Conservation (phyloP, 805 yeast species). For the Candida hispaniensis region DNA sequence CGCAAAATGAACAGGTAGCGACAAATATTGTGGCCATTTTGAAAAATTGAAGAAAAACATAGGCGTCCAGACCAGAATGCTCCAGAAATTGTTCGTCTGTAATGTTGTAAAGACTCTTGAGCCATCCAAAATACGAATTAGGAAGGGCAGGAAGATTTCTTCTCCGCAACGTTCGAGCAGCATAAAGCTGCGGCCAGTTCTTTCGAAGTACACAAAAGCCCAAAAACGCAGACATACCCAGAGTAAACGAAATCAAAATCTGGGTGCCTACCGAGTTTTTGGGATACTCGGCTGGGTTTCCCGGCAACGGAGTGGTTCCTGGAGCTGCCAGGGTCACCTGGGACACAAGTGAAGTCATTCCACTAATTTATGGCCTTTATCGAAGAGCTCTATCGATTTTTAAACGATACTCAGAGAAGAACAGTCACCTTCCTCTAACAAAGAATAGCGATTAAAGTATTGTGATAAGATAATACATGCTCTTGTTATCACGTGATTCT, state of each 20-base stretch:
- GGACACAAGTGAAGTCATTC: no score
- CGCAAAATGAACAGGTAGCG: slow-evolving; percentile 53
- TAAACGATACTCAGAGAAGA: no score
- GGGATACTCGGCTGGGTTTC: no score
- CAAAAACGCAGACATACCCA: slow-evolving; percentile 61
- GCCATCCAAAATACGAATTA: slow-evolving; percentile 67
- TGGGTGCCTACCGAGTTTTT: no score
- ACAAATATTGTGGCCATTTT: slow-evolving; percentile 72
- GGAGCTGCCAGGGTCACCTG: no score
- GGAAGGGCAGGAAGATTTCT: slow-evolving; percentile 44
- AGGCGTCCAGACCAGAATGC: slow-evolving; percentile 90
- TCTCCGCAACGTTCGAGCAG: slow-evolving; percentile 56
- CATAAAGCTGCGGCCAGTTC: slow-evolving; percentile 71
- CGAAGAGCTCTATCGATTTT: no score
- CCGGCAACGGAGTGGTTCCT: no score
- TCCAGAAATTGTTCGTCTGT: slow-evolving; percentile 70
- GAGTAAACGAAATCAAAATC: slow-evolving; percentile 50
- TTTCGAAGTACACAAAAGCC: slow-evolving; percentile 61
- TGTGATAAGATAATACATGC: no score
- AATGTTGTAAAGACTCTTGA: slow-evolving; percentile 51
- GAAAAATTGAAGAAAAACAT: slow-evolving; percentile 82
- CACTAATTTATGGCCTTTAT: no score
- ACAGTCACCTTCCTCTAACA: no score
- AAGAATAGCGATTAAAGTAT: no score
- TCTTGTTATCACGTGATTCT: no score